Percentiles rank a stretch among this genome's conserved stretches.
phyloP scores from a whole-genome alignment of 495 filamentous ascomycete genomes.

The Parathielavia hyrcaniae region DNA sequence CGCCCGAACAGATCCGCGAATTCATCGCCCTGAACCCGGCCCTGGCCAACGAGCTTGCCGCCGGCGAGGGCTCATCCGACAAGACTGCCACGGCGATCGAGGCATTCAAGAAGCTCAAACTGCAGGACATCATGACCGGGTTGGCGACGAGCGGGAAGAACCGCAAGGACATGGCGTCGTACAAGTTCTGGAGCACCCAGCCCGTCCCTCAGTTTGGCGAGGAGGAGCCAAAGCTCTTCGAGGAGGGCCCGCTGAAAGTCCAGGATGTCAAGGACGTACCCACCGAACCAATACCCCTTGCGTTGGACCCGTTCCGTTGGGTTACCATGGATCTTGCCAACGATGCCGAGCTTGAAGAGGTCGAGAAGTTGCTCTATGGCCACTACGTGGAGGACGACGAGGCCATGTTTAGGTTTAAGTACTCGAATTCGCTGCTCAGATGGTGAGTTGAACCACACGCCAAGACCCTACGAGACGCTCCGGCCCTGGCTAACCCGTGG shows the following conservation, averaged over 20 bases:
- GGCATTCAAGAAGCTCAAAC: conserved; percentile 62
- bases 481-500: conserved; percentile 20
- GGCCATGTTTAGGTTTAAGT: conserved; percentile 95
- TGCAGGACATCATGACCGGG: conserved; percentile 78
- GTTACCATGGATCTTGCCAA: conserved; percentile 75
- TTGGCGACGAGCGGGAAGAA: conserved; percentile 72
- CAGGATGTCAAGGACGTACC: conserved; percentile 71
- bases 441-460: conserved; percentile 58
- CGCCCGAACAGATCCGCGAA: conserved; percentile 44
- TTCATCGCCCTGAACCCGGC: conserved; percentile 58
- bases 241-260: conserved; percentile 51
- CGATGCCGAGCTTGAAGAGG: conserved; percentile 59
- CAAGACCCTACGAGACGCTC: too few relatives aligned
- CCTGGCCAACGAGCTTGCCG: conserved; percentile 49
- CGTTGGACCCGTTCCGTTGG: conserved; percentile 82
- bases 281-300: conserved; percentile 57
- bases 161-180: conserved; percentile 87
- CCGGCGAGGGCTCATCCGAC: conserved; percentile 23
- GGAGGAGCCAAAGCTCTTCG: conserved; percentile 34
- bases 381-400: conserved; percentile 97
- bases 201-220: conserved; percentile 80
- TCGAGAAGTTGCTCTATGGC: conserved; percentile 79
- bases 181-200: conserved; percentile 98
- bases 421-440: conserved; percentile 78
- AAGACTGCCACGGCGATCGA: conserved; percentile 46